Conservation (phyloP, 306 rosid genomes). For the Biancaea sappan region DNA sequence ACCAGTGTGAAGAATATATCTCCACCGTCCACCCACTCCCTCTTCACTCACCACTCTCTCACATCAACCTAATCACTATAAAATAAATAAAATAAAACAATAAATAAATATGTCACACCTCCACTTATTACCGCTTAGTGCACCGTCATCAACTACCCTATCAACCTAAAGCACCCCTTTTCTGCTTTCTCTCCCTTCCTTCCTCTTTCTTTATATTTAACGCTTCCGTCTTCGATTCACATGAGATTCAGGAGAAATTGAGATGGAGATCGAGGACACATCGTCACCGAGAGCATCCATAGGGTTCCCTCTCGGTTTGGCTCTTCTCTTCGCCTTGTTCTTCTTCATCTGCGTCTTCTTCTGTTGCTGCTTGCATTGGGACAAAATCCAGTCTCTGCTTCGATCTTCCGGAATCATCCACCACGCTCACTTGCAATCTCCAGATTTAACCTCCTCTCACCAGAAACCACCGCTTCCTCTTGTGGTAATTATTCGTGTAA, state of each 20-base stretch:
- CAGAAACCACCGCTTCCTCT: conserved; percentile 42
- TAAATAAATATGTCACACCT: conserved; percentile 28
- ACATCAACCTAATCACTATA: no score
- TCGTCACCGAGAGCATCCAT: conserved; percentile 35
- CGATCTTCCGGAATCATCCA: not conserved
- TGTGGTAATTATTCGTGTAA: conserved; percentile 35
- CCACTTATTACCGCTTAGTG: conserved; percentile 44
- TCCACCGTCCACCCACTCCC: conserved; percentile 27
- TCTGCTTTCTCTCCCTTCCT: not conserved
- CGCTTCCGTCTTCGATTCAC: not conserved
- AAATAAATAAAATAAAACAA: no score
- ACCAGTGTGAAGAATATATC: no score
- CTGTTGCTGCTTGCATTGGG: conserved; percentile 67
- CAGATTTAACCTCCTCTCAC: conserved; percentile 26
- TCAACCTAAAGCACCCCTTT: conserved; percentile 3
- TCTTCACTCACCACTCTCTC: not conserved
- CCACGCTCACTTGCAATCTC: not conserved
- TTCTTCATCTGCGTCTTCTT: conserved; percentile 49
- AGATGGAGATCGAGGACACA: conserved; percentile 42
- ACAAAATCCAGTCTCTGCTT: conserved; percentile 46
- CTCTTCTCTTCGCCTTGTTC: conserved; percentile 54
- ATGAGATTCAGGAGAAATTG: conserved; percentile 26
- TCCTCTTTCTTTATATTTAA: conserved; percentile 13
- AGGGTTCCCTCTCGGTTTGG: conserved; percentile 65
- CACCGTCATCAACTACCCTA: conserved; percentile 26